Evolutionary conservation across 495 filamentous ascomycete genomes (phyloP).

Genomic region (Tuber melanosporum): DNA sequence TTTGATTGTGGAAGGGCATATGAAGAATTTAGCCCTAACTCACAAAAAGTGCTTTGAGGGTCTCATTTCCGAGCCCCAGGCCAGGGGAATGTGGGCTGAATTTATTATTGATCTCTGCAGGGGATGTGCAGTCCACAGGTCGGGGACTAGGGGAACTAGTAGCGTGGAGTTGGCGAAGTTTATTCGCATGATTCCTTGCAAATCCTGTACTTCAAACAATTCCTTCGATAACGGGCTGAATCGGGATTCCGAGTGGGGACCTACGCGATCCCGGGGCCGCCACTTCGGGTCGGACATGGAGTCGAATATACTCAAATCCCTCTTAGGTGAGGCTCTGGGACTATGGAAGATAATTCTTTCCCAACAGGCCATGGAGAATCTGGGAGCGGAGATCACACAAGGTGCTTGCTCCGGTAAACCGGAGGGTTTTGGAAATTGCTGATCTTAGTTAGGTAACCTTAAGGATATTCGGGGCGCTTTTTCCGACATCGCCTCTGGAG

Average conservation of each 20-base stretch:
- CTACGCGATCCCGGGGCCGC: neutral
- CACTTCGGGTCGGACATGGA: neutral
- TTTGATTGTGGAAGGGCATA: conserved; percentile 6
- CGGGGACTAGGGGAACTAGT: neutral
- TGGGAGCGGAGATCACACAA: conserved; percentile 8
- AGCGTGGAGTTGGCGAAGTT: neutral
- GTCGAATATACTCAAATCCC: conserved; percentile 6
- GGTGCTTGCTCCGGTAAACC: neutral
- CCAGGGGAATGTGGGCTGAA: neutral
- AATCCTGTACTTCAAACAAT: neutral
- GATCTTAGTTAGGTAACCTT: neutral
- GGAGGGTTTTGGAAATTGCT: neutral
- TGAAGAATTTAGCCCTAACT: neutral
- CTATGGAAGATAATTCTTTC: conserved; percentile 47
- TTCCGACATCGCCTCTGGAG: too few species aligned
- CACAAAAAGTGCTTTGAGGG: neutral
- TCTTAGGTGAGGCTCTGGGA: conserved; percentile 42
- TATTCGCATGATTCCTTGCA: neutral
- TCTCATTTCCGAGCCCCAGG: neutral
- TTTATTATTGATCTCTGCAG: neutral
- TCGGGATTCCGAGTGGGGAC: neutral
- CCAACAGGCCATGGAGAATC: conserved; percentile 38
- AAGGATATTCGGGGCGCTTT: conserved; percentile 3
- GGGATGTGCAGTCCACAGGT: neutral
- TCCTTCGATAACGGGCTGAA: neutral